Conservation (phyloP, 2,329 filamentous ascomycete species). For the Colletotrichum eremochloae region DNA sequence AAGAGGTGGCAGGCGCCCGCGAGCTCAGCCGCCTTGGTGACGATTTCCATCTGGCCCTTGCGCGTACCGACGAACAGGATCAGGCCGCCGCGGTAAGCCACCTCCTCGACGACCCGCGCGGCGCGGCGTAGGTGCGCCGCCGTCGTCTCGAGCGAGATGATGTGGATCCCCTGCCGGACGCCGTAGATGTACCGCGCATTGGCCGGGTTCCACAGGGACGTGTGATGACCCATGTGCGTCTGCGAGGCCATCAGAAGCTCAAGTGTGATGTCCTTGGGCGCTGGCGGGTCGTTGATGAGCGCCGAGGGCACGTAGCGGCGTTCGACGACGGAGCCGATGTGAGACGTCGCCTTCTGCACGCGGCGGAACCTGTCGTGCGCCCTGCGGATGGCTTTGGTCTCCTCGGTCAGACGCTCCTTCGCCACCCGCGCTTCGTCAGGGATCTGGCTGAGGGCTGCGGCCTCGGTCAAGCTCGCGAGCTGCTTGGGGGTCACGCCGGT, state of each 20-base stretch:
- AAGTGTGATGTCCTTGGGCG: slow-evolving; percentile 84
- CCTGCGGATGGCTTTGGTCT: neutral
- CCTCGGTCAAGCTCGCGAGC: slow-evolving; percentile 41
- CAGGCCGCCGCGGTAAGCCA: slow-evolving; percentile 84
- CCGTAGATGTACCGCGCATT: slow-evolving; percentile 97
- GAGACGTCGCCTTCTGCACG: slow-evolving; percentile 26
- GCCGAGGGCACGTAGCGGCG: slow-evolving; percentile 75
- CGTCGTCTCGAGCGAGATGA: slow-evolving; percentile 91
- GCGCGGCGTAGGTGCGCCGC: slow-evolving; percentile 92
- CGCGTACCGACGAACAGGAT: slow-evolving; percentile 93
- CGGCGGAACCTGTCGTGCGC: slow-evolving; percentile 18
- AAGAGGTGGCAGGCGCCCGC: slow-evolving; percentile 89
- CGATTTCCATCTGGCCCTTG: slow-evolving; percentile 82
- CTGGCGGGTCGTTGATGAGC: slow-evolving; percentile 79
- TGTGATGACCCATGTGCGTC: slow-evolving; percentile 90
- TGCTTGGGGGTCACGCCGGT: slow-evolving; percentile 46
- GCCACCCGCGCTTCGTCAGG: neutral
- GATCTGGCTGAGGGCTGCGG: slow-evolving; percentile 40
- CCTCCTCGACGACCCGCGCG: slow-evolving; percentile 90
- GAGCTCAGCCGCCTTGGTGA: slow-evolving; percentile 84
- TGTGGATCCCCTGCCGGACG: slow-evolving; percentile 87
- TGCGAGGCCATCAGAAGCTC: slow-evolving; percentile 91
- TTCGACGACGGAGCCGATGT: slow-evolving; percentile 62
- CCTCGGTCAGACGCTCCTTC: neutral
- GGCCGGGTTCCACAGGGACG: slow-evolving; percentile 91